Percentiles rank a stretch among this genome's conserved stretches.
Conservation (phyloP, 306 rosid species). For the Arachis hypogaea region DNA sequence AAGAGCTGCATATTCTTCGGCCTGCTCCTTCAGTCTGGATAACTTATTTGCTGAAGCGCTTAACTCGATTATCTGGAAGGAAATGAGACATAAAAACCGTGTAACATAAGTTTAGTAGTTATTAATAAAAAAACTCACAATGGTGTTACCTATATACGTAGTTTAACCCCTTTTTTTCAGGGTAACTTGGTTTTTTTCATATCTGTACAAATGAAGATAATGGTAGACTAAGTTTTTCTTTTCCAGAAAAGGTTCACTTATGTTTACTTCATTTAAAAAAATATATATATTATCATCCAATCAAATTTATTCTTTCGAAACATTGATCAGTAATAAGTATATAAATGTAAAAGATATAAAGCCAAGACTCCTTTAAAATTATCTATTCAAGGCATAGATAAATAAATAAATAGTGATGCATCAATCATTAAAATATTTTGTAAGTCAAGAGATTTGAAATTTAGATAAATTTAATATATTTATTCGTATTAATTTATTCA, state of each 20-base stretch:
- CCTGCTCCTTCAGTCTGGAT: slow-evolving; percentile 90
- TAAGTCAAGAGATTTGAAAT: background rate
- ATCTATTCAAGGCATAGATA: background rate
- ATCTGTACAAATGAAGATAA: too few relatives aligned
- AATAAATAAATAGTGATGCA: background rate
- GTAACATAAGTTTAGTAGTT: background rate
- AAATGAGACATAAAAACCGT: slow-evolving; percentile 5
- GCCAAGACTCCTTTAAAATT: background rate
- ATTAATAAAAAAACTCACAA: too few relatives aligned
- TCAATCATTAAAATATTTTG: background rate
- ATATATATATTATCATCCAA: background rate
- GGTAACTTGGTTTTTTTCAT: too few relatives aligned
- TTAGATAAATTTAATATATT: too few relatives aligned
- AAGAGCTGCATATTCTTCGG: slow-evolving; percentile 94
- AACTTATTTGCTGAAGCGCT: slow-evolving; percentile 93
- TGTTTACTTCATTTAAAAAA: background rate
- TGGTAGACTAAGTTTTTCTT: too few relatives aligned
- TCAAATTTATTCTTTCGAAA: too few relatives aligned
- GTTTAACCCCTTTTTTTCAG: too few relatives aligned
- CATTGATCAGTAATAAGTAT: too few relatives aligned
- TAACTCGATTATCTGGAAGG: slow-evolving; percentile 75
- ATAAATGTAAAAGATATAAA: background rate
- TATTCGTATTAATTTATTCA: too few relatives aligned
- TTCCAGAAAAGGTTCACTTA: background rate
- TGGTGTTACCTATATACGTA: too few relatives aligned